phyloP scores from a whole-genome alignment of 2,329 filamentous ascomycete species.

The Bipolaris oryzae region DNA sequence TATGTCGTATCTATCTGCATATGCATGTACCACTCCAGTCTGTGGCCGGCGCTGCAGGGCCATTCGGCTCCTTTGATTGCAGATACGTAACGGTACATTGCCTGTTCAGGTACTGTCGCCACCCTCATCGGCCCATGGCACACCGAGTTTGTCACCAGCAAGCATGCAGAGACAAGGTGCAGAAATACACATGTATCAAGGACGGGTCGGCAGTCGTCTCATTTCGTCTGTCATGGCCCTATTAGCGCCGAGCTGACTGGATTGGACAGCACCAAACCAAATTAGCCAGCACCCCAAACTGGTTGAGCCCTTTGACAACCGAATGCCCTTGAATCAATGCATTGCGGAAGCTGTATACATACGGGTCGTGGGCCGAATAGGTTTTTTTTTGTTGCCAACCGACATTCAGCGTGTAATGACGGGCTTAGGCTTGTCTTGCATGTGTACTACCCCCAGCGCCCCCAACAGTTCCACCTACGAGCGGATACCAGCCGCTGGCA shows the following conservation, averaged over 20 bases:
- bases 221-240: not conserved
- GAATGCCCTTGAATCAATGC: constrained; percentile 8
- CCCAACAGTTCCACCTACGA: constrained; percentile 41
- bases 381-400: constrained; percentile 13
- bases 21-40: constrained; percentile 10
- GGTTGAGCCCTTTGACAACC: constrained; percentile 16
- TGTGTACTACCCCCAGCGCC: constrained; percentile 31
- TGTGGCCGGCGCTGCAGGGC: constrained; percentile 7
- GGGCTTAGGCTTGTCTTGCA: constrained; percentile 24
- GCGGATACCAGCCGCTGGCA: constrained; percentile 29
- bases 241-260: constrained; percentile 5
- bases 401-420: constrained; percentile 15
- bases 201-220: not conserved
- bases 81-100: constrained; percentile 7
- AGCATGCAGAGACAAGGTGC: constrained; percentile 6
- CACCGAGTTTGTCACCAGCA: constrained; percentile 9
- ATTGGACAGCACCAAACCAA: constrained; percentile 1
- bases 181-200: not conserved
- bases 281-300: not conserved
- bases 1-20: constrained; percentile 5
- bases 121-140: constrained; percentile 11
- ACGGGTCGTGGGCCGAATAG: constrained; percentile 20
- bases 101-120: constrained; percentile 12
- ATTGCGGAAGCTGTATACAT: constrained; percentile 4
- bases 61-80: constrained; percentile 9